Base-by-base conservation (phyloP, 2,329 filamentous ascomycete species). In the Lasiodiplodia theobromae region DNA sequence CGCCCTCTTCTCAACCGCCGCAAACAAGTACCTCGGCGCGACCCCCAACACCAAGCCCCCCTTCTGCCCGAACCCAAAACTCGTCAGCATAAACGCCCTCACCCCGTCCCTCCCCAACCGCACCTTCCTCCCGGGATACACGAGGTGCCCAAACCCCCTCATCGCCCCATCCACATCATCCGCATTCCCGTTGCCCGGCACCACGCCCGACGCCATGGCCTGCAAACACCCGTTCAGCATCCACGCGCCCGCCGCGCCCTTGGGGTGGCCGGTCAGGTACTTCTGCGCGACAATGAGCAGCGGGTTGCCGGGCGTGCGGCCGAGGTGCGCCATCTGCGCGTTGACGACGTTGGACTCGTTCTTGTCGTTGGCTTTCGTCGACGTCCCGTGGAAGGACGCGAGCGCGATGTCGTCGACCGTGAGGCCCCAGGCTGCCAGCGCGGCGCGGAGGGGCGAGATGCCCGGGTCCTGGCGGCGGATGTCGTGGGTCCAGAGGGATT, bases 41-140 rank as follows among this genome's bases (percentile, higher is more conserved):
- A 83, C 77, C 0, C 77, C 74, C 14, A 83, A 70, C 1, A 73
- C 77, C 63, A 81, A 74, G 0, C 75, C 81, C 5, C 81, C 80
- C 69, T 84, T 84, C 70, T 84, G 82, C 1, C 81, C 81, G 69
- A 84, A 84, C 0, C 82, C 82, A 65, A 84, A 84, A 1, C 77
- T 81, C 2, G 78, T 82, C 21, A 83, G 70, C 25, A 75, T 75
- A 62, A 80, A 78, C 2, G 81, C 81, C 40, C 79, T 80, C 5
- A 80, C 51, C 2, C 71, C 72, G 5, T 2, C 40, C 38, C 2
- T 14, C 0, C 67, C 51, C 3, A 62, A 69, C n/a, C 70, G 69
- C 0, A 79, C 71, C 1, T 71, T 71, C 6, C 72, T 47, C 57
- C 70, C 73, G 0, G 79, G 80, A 62, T 78, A 82, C 0, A 76